phyloP scores from a whole-genome alignment of 306 rosid genomes.

The Notholithocarpus densiflorus region DNA sequence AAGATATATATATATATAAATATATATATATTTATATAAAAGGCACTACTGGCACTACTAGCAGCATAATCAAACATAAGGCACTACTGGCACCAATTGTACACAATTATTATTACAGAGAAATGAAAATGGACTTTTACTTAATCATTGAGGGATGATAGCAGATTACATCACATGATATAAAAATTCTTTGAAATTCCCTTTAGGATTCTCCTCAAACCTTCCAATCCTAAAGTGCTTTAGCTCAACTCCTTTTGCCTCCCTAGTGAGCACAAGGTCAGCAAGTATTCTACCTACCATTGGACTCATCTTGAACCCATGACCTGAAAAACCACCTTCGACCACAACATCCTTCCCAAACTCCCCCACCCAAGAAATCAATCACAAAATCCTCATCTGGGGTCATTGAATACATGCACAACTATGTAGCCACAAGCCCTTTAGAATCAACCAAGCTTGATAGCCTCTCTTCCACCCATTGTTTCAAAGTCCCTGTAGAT shows the following conservation, averaged over 20 bases:
- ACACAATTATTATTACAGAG: not conserved
- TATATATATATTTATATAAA: no score
- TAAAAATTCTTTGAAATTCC: constrained; percentile 33
- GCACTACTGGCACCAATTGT: not conserved
- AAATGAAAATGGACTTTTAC: not conserved
- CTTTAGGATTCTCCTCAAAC: constrained; percentile 46
- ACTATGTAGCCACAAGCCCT: constrained; percentile 52
- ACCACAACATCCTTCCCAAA: constrained; percentile 64
- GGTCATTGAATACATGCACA: constrained; percentile 78
- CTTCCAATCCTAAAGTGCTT: constrained; percentile 51
- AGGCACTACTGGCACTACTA: no score
- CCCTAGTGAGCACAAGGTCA: constrained; percentile 51
- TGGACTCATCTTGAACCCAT: constrained; percentile 91
- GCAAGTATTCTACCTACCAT: constrained; percentile 57
- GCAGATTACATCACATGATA: not conserved
- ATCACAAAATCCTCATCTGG: constrained; percentile 78
- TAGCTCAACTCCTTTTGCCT: constrained; percentile 50
- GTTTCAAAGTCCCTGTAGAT: constrained; percentile 22
- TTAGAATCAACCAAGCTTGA: constrained; percentile 50
- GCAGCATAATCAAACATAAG: not conserved
- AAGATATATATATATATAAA: no score
- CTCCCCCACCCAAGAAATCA: constrained; percentile 71
- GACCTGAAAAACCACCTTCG: constrained; percentile 87
- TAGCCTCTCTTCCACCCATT: constrained; percentile 53
- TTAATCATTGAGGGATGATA: no score